Base-by-base conservation (phyloP, 257 asterid genomes). In the Gynochthodes officinalis region DNA sequence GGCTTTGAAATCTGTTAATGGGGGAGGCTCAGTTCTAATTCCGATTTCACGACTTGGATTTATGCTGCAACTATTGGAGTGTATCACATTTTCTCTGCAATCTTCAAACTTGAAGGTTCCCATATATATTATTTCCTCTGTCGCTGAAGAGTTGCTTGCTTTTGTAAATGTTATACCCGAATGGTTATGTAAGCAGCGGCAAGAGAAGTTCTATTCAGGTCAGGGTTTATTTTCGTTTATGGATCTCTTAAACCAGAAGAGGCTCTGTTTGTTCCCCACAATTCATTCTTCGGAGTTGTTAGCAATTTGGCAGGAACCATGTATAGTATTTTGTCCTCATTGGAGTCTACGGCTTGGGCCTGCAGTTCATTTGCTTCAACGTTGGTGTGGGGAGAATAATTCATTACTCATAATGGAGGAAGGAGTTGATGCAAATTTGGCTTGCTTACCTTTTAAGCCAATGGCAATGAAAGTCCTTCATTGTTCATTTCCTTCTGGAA, bases 281-380 rank as follows among this genome's bases (percentile, higher is more conserved):
- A 71, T 89, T 82, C 90, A 89, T 83, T 94, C 97, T 35, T 42
- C 67, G 7, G 27, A 35, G 67, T 61, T 61, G 12, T 5, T 32
- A 81, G 82, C 73, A 83, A 82, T 49, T 68, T 91, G 95, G 96
- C 91, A 94, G 88, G 98, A 94, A 78, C 97, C 97, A 43, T 94
- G 98, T 84, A 81, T 94, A 70, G 90, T 87, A 64, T 83, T 94
- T 76, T 94, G 96, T 84, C 96, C 97, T 78, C 96, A 91, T 78
- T 94, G 98, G 97, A 91, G 89, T 81, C 83, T 94, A 72, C 90
- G 98, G 76, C 84, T 91, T 23, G 98, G 98, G 62, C 96, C 98
- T 61, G 92, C 79, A 79, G 86, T 82, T 74, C 98, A 89, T 84
- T 78, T 94, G 80, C 89, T 94, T 46, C 88, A 73, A 5, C 85